phyloP scores from a whole-genome alignment of 371 early-diverging fungal species.

The Mucor sp. region DNA sequence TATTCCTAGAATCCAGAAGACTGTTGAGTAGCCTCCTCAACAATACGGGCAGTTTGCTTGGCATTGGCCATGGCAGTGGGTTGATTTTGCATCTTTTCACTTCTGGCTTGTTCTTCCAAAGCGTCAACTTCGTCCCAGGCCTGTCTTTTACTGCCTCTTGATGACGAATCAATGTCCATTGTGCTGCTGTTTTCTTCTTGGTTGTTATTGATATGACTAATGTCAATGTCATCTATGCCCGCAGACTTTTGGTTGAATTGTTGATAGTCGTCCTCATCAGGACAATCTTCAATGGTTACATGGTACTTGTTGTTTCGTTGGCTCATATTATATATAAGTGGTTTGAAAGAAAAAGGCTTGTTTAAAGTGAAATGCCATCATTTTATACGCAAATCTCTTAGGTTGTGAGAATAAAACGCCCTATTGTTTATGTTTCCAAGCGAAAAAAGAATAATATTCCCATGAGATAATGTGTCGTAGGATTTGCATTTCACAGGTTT shows the following conservation, averaged over 20 bases:
- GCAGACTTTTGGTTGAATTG: neutral
- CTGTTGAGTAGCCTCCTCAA: slow-evolving; percentile 13
- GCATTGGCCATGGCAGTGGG: slow-evolving; percentile 16
- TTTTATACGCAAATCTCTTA: too few relatives aligned
- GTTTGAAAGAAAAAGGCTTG: too few relatives aligned
- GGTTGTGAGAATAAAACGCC: too few relatives aligned
- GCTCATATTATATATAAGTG: neutral
- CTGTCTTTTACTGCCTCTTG: slow-evolving; percentile 8
- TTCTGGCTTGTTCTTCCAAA: slow-evolving; percentile 22
- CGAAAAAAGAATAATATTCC: too few relatives aligned
- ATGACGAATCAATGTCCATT: neutral
- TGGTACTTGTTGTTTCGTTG: slow-evolving; percentile 10
- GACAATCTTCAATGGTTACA: slow-evolving; percentile 22
- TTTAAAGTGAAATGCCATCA: too few relatives aligned
- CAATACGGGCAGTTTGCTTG: slow-evolving; percentile 14
- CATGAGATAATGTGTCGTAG: too few relatives aligned
- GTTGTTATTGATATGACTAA: neutral
- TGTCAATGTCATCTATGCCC: slow-evolving; percentile 1
- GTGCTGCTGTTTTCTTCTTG: neutral
- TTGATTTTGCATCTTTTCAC: slow-evolving; percentile 23
- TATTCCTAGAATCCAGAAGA: slow-evolving; percentile 6
- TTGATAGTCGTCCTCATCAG: slow-evolving; percentile 17
- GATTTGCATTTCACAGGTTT: too few relatives aligned
- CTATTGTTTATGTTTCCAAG: too few relatives aligned
- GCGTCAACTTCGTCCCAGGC: slow-evolving; percentile 17